A percentile compares a stretch with the other conserved stretches of the same genome.
These are phyloP conservation scores for Vigna radiata DNA, from an alignment of 306 rosid species.

Conservation along the genomic window DNA sequence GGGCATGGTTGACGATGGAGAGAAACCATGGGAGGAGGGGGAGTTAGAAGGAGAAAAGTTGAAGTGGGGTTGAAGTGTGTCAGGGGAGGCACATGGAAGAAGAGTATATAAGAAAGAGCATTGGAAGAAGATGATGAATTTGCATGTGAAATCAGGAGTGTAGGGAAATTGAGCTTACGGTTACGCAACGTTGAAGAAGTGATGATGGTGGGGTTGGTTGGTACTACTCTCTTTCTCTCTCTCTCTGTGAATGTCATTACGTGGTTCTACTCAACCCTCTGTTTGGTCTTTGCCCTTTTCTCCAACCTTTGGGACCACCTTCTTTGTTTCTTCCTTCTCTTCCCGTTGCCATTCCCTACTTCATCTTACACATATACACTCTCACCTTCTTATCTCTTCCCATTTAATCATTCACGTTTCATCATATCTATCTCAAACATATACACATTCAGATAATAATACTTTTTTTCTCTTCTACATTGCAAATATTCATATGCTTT, in stretches of 20 bases:
- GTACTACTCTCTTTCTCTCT: not conserved
- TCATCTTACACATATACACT: not conserved
- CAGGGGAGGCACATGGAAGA: conserved; percentile 41
- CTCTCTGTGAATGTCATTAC: too few relatives aligned
- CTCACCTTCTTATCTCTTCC: not conserved
- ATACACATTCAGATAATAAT: too few relatives aligned
- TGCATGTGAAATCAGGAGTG: conserved; percentile 20
- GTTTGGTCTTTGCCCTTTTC: conserved; percentile 35
- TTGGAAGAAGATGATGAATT: not conserved
- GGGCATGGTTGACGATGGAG: conserved; percentile 68
- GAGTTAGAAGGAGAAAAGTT: not conserved
- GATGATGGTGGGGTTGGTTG: conserved; percentile 41
- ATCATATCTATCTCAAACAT: too few relatives aligned
- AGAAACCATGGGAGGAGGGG: conserved; percentile 62
- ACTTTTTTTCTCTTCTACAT: too few relatives aligned
- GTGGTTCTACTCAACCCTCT: not conserved
- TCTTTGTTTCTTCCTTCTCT: not conserved
- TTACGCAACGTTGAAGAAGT: conserved; percentile 46
- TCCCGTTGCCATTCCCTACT: not conserved
- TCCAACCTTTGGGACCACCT: conserved; percentile 34
- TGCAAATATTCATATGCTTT: too few relatives aligned
- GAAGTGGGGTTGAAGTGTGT: conserved; percentile 1
- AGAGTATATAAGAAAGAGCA: not conserved
- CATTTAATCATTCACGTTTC: not conserved
- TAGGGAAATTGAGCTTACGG: conserved; percentile 30